Percentiles rank a stretch among this genome's conserved stretches.
Evolutionary conservation across 805 yeast species (phyloP).

Genomic region (Ogataea sp.): DNA sequence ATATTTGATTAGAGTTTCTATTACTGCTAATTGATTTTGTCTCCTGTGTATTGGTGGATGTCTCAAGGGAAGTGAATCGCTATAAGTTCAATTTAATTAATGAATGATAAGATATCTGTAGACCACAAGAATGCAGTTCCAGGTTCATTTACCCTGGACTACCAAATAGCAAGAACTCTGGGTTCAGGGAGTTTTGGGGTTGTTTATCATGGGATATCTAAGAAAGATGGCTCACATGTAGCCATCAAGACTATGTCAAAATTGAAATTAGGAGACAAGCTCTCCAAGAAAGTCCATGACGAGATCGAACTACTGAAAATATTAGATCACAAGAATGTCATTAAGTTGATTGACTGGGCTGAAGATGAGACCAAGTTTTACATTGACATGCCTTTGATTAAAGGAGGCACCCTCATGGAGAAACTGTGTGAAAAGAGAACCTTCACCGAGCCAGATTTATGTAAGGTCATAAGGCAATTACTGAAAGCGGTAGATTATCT

Average conservation of each 20-base stretch:
- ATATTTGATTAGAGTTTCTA: too few relatives aligned
- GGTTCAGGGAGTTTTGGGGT: constrained; percentile 91
- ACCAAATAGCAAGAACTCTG: constrained; percentile 31
- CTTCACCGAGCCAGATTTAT: constrained; percentile 78
- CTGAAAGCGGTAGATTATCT: constrained; percentile 65
- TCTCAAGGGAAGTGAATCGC: too few relatives aligned
- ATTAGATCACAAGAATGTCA: constrained; percentile 70
- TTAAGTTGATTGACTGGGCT: constrained; percentile 77
- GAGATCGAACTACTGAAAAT: constrained; percentile 58
- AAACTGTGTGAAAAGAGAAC: constrained; percentile 65
- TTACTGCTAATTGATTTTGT: too few relatives aligned
- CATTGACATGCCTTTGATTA: constrained; percentile 79
- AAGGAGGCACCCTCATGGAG: constrained; percentile 86
- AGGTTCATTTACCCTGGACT: background rate
- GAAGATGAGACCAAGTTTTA: constrained; percentile 79
- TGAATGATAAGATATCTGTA: too few relatives aligned
- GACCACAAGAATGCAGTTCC: too few relatives aligned
- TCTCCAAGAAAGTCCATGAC: constrained; percentile 52
- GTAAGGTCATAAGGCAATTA: constrained; percentile 55
- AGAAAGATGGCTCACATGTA: constrained; percentile 49
- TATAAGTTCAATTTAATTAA: too few relatives aligned
- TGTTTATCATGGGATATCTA: constrained; percentile 55
- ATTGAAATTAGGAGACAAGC: constrained; percentile 69
- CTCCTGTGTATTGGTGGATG: too few relatives aligned
- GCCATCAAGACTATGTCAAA: constrained; percentile 79